These are phyloP conservation scores for Tuctoria greenei DNA, from an alignment of 176 grass and related monocot genomes.

Conservation along the genomic window DNA sequence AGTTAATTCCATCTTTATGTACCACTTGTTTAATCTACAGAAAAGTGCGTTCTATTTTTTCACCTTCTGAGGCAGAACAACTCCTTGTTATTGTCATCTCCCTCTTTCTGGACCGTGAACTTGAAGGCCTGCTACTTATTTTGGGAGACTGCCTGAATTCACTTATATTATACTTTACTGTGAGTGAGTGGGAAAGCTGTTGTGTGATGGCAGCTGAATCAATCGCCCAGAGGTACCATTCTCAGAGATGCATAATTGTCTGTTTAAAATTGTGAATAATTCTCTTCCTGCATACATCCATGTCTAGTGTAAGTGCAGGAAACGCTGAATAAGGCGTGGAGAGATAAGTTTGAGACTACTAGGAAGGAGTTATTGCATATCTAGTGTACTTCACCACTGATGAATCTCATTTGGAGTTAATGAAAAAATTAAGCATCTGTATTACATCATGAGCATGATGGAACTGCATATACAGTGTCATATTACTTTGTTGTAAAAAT, in stretches of 20 bases:
- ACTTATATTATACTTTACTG: conserved; percentile 57
- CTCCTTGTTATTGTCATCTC: conserved; percentile 66
- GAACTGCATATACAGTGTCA: neutral
- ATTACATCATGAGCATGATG: neutral
- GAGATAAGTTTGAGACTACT: conserved; percentile 10
- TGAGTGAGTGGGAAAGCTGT: conserved; percentile 68
- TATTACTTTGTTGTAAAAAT: neutral
- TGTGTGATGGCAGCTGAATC: conserved; percentile 56
- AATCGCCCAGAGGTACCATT: conserved; percentile 58
- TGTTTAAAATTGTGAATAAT: conserved; percentile 5
- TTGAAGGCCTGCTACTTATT: conserved; percentile 59
- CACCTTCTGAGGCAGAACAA: conserved; percentile 66
- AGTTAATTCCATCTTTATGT: neutral
- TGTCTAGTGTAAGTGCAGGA: neutral
- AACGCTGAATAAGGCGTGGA: conserved; percentile 8
- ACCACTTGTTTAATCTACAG: conserved; percentile 52
- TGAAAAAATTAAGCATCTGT: neutral
- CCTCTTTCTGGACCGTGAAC: conserved; percentile 63
- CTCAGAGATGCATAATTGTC: neutral
- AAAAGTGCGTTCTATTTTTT: conserved; percentile 60
- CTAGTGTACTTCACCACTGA: neutral
- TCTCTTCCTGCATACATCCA: neutral
- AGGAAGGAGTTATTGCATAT: conserved; percentile 3
- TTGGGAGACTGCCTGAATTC: conserved; percentile 71
- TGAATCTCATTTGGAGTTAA: conserved; percentile 1